Evolutionary conservation across 1,139 yeast species (phyloP), one percentile per base, ranked within the genome.

Genomic region (Suhomyces terraborum): DNA sequence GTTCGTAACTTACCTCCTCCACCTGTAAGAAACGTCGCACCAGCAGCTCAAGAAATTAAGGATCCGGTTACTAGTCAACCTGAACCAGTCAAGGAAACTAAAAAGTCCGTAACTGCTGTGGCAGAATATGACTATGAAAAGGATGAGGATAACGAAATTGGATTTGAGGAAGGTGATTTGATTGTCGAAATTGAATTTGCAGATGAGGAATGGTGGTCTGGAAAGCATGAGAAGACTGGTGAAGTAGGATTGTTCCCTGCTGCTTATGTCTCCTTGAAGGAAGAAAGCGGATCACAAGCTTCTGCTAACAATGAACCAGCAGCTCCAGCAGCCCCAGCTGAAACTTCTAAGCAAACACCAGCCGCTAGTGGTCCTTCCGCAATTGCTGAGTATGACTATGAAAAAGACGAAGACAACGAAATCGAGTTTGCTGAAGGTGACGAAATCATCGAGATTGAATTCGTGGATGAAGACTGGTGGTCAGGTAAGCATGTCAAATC

Each of bases 381-480:
- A 4, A 66, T 78, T 44, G 96, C 96, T 1, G 87, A 83, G 53
- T 88, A 80, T 61, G 94, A 86, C 55, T 88, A 89, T 61, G 95
- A 84, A 40, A 95, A 94, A 17, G 83, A 83, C 26, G 97, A 91
- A 62, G 95, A 85, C 49, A 93, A 91, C 56, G 98, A 93, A 65
- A 73, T 93, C 45, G 77, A 82, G 2, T 60, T 61, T 62, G 77
- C 70, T 24, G 96, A 88, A 59, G 95, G 94, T 37, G 98, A 88
- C 52, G 55, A 73, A 47, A 88, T 93, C 51, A 68, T 81, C 16
- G 87, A 88, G 47, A 86, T 93, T 48, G 95, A 88, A 52, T 85
- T 88, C 62, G 86, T 87, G 12, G 96, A 89, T 53, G 96, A 88
- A 38, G 96, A 88, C 58, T 93, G 98, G 98, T 93, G 98, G 98